Evolutionary conservation across 2,329 filamentous ascomycete genomes (phyloP).

Genomic region (Colletotrichum spinosum): DNA sequence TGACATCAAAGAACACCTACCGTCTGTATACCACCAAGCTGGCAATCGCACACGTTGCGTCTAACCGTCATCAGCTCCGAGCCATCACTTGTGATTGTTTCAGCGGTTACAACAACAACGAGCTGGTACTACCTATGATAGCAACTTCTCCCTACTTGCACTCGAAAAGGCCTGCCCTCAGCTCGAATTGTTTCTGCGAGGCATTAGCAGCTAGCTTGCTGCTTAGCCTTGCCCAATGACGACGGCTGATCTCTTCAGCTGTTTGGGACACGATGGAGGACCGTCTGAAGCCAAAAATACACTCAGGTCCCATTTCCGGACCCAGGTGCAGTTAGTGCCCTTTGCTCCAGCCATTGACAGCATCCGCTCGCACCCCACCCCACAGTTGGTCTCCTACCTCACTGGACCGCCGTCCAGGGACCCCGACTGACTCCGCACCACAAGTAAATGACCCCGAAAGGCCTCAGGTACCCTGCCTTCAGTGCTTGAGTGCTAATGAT

Average conservation of each 20-base stretch:
- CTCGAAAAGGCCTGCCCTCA: too few relatives aligned
- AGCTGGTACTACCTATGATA: too few relatives aligned
- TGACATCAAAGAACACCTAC: too few relatives aligned
- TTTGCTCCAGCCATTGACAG: constrained; percentile 28
- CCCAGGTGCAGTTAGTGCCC: not conserved
- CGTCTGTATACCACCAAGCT: too few relatives aligned
- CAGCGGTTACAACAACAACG: too few relatives aligned
- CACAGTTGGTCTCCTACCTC: constrained; percentile 1
- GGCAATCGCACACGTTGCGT: too few relatives aligned
- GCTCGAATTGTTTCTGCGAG: too few relatives aligned
- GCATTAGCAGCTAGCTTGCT: not conserved
- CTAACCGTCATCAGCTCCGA: too few relatives aligned
- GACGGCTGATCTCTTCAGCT: constrained; percentile 2
- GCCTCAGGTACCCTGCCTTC: too few relatives aligned
- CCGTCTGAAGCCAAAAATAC: constrained; percentile 37
- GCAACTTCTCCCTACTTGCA: too few relatives aligned
- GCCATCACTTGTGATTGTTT: too few relatives aligned
- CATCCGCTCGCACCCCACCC: constrained; percentile 4
- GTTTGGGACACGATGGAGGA: constrained; percentile 6
- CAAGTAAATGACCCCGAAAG: constrained; percentile 33
- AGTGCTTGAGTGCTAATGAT: too few relatives aligned
- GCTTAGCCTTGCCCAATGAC: constrained; percentile 23
- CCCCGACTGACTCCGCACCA: constrained; percentile 26
- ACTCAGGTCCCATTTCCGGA: not conserved
- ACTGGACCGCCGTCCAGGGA: constrained; percentile 22